Conservation (phyloP, 192 early-diverging fungal species). For the Paraglomus brasilianum region DNA sequence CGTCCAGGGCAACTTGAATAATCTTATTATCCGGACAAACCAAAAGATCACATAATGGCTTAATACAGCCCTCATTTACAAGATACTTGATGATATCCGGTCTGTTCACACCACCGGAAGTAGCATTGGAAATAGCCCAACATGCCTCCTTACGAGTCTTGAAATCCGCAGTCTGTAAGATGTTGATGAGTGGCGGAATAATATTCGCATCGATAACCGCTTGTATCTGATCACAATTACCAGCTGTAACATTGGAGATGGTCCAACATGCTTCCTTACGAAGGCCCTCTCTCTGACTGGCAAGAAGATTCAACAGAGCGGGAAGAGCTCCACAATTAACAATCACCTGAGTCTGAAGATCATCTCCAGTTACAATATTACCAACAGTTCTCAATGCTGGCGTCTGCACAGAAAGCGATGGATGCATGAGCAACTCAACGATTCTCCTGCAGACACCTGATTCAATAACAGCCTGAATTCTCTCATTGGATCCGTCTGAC, state of each 20-base stretch:
- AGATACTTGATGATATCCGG: conserved; percentile 46
- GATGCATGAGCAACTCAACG: conserved; percentile 66
- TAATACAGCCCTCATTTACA: conserved; percentile 46
- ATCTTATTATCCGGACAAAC: conserved; percentile 45
- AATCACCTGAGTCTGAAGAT: conserved; percentile 73
- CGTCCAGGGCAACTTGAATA: conserved; percentile 43
- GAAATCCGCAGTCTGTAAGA: conserved; percentile 38
- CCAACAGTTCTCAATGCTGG: conserved; percentile 74
- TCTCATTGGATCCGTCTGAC: conserved; percentile 69
- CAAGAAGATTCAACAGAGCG: conserved; percentile 54
- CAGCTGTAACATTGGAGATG: conserved; percentile 55
- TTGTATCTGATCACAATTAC: conserved; percentile 46
- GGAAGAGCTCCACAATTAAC: conserved; percentile 63
- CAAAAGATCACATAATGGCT: conserved; percentile 51
- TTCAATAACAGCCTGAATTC: conserved; percentile 78
- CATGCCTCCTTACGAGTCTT: conserved; percentile 54
- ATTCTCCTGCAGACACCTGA: conserved; percentile 67
- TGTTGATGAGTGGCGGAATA: conserved; percentile 43
- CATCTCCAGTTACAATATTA: conserved; percentile 83
- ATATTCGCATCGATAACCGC: conserved; percentile 47
- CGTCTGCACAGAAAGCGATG: conserved; percentile 61
- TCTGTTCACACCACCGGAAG: conserved; percentile 38
- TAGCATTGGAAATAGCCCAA: conserved; percentile 53
- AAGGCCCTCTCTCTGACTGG: conserved; percentile 34
- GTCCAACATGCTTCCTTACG: conserved; percentile 58